Percentiles rank a stretch among this genome's conserved stretches.
phyloP scores from a whole-genome alignment of 805 yeast species.

The Cyberlindnera veronae region DNA sequence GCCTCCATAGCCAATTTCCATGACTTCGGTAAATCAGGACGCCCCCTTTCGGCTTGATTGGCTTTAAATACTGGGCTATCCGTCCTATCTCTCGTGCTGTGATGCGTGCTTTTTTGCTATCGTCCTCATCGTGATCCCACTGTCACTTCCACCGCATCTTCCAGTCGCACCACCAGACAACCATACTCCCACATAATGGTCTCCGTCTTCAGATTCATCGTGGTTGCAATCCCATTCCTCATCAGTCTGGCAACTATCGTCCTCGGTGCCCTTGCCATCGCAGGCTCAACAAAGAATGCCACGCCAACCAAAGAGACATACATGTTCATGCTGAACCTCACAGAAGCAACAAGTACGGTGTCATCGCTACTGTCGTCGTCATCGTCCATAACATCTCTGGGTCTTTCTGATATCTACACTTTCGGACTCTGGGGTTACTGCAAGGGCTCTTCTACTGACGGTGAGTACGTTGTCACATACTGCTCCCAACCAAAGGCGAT shows the following conservation, averaged over 20 bases:
- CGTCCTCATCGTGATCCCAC: too few species aligned
- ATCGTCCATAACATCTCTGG: constrained; percentile 21
- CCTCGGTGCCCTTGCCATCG: constrained; percentile 45
- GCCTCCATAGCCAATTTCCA: too few species aligned
- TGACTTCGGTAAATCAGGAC: too few species aligned
- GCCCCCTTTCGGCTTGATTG: too few species aligned
- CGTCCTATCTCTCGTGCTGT: too few species aligned
- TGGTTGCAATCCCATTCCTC: constrained; percentile 28
- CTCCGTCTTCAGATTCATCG: constrained; percentile 22
- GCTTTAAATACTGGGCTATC: too few species aligned
- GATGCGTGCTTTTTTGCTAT: too few species aligned
- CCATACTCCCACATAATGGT: constrained; percentile 11
- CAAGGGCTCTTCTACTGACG: constrained; percentile 31
- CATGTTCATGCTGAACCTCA: constrained; percentile 43
- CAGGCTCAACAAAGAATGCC: constrained; percentile 45
- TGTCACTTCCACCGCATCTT: background rate
- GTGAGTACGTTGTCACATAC: constrained; percentile 34
- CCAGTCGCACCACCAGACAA: background rate
- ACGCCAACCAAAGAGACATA: constrained; percentile 42
- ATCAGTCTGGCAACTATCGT: constrained; percentile 41
- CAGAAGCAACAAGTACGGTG: constrained; percentile 17
- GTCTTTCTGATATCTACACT: constrained; percentile 45
- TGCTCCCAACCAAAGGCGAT: constrained; percentile 56
- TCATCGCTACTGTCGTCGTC: background rate
- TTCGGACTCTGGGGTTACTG: constrained; percentile 69